phyloP scores from a whole-genome alignment of 2,329 filamentous ascomycete species.

The Fusarium penzigii region DNA sequence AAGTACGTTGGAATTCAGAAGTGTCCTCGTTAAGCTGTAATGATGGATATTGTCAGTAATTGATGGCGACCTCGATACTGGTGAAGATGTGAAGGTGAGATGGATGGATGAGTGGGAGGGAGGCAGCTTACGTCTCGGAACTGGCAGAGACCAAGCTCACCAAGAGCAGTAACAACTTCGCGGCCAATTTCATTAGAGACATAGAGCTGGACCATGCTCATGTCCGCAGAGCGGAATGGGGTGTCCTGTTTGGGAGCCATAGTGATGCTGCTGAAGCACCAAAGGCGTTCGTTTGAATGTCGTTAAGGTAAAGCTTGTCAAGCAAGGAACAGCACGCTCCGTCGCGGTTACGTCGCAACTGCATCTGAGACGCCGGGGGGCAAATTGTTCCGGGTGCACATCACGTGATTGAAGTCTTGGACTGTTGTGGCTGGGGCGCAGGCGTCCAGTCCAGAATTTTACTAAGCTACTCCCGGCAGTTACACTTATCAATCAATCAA shows the following conservation, averaged over 20 bases:
- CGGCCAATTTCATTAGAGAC: slow-evolving; percentile 98
- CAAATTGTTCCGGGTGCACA: slow-evolving; percentile 26
- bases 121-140: slow-evolving; percentile 82
- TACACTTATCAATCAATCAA: no score
- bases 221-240: slow-evolving; percentile 99
- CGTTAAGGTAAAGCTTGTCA: slow-evolving; percentile 33
- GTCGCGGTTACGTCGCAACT: slow-evolving; percentile 30
- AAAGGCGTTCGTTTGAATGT: slow-evolving; percentile 25
- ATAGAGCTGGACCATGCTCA: slow-evolving; percentile 99
- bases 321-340: slow-evolving; percentile 29
- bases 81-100: no score
- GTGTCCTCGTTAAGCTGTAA: slow-evolving; percentile 84
- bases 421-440: no score
- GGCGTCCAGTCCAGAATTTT: not conserved
- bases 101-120: slow-evolving; percentile 18
- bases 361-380: slow-evolving; percentile 19
- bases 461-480: not conserved
- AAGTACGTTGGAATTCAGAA: slow-evolving; percentile 94
- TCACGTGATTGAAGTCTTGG: slow-evolving; percentile 27
- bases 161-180: slow-evolving; percentile 94
- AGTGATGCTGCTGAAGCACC: slow-evolving; percentile 34
- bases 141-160: slow-evolving; percentile 94
- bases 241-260: slow-evolving; percentile 79
- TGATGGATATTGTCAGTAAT: slow-evolving; percentile 9
- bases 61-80: slow-evolving; percentile 16